phyloP scores from a whole-genome alignment of 164 flowering plant species.

The Umbilicus rupestris region DNA sequence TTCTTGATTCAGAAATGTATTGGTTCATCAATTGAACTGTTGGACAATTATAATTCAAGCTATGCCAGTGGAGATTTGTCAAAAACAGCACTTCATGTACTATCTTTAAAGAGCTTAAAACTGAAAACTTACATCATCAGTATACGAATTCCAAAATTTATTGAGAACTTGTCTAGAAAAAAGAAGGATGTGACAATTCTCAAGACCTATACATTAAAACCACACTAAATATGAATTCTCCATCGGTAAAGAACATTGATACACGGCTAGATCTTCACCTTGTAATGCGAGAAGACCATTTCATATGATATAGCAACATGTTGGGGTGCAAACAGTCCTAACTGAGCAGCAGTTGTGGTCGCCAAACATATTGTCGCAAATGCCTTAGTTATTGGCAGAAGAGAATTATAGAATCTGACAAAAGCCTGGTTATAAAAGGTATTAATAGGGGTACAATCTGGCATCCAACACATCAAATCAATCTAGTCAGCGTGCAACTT shows the following conservation, averaged over 20 bases:
- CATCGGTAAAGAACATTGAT: background rate
- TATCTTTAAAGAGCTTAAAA: background rate
- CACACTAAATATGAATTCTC: background rate
- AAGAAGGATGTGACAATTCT: conserved; percentile 79
- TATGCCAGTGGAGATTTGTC: background rate
- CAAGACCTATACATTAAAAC: conserved; percentile 54
- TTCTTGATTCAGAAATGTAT: background rate
- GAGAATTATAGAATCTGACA: conserved; percentile 58
- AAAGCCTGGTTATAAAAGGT: no score
- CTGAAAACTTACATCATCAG: conserved; percentile 73
- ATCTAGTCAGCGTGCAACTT: no score
- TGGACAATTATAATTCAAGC: background rate
- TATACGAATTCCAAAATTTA: conserved; percentile 91
- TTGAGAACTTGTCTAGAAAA: conserved; percentile 76
- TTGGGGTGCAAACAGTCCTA: conserved; percentile 30
- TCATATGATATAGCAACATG: conserved; percentile 30
- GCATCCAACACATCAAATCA: no score
- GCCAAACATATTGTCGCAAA: conserved; percentile 68
- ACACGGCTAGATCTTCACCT: conserved; percentile 32
- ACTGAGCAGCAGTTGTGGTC: conserved; percentile 37
- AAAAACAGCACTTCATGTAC: background rate
- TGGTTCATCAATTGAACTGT: background rate
- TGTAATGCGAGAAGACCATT: conserved; percentile 35
- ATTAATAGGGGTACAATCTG: background rate
- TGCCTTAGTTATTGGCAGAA: conserved; percentile 84